Evolutionary conservation across 192 early-diverging fungal species (phyloP).

Genomic region (Phlyctochytrium planicorne): DNA sequence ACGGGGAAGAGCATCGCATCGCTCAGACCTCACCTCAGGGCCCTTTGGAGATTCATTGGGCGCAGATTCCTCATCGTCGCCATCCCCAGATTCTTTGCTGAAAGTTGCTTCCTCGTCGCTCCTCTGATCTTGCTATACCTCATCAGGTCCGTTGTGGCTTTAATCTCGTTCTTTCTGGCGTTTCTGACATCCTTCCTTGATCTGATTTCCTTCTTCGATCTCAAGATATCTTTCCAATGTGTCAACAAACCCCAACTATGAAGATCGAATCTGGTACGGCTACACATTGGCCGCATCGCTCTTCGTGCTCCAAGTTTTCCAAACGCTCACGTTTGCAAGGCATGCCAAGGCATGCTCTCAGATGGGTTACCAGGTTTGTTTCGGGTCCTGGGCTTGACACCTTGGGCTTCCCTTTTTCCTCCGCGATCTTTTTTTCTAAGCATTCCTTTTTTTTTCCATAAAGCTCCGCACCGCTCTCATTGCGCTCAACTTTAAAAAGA

Average conservation of each 20-base stretch:
- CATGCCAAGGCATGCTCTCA: constrained; percentile 15
- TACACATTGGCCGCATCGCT: constrained; percentile 1
- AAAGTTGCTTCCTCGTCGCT: background rate
- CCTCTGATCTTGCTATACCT: constrained; percentile 14
- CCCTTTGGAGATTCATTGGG: no score
- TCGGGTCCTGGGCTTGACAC: no score
- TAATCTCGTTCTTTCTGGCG: no score
- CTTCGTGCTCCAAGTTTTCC: constrained; percentile 12
- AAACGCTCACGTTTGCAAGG: constrained; percentile 5
- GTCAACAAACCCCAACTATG: background rate
- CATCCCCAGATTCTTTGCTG: background rate
- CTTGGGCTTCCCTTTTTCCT: background rate
- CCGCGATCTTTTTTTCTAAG: background rate
- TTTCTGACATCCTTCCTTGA: no score
- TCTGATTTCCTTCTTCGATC: no score
- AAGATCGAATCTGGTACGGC: constrained; percentile 10
- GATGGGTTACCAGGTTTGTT: constrained; percentile 6
- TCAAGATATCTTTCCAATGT: background rate
- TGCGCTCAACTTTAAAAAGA: constrained; percentile 54
- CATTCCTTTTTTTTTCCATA: background rate
- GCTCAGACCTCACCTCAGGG: background rate
- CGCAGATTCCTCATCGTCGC: background rate
- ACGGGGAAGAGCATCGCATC: background rate
- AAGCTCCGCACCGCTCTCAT: constrained; percentile 11
- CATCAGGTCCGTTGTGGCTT: no score